Percentiles rank a stretch among this genome's conserved stretches.
Conservation (phyloP, 1,139 yeast genomes). For the Geotrichum restrictum region DNA sequence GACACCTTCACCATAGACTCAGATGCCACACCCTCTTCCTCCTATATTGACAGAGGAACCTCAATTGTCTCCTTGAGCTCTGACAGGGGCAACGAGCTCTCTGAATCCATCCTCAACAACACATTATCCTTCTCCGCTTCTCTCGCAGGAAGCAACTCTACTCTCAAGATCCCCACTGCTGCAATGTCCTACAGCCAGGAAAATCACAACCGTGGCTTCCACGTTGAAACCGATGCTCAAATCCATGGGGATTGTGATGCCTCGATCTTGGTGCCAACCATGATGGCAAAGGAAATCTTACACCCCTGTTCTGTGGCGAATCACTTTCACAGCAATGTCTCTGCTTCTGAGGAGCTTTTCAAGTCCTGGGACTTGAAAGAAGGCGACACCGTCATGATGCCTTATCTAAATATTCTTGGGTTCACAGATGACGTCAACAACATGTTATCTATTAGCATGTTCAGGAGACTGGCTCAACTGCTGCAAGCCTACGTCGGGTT, state of each 20-base stretch:
- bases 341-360: background rate
- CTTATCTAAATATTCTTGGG: background rate
- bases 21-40: background rate
- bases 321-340: background rate
- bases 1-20: background rate
- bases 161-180: slow-evolving; percentile 4
- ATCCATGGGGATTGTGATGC: background rate
- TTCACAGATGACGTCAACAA: background rate
- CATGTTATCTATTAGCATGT: background rate
- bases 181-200: background rate
- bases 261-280: background rate
- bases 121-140: background rate
- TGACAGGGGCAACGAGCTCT: background rate
- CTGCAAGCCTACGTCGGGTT: background rate
- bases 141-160: slow-evolving; percentile 1
- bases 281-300: background rate
- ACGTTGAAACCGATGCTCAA: background rate
- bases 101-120: background rate
- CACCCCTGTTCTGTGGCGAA: background rate
- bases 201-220: background rate
- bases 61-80: background rate
- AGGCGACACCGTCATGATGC: background rate
- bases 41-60: background rate
- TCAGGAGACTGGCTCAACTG: background rate
- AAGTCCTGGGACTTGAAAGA: background rate